These are phyloP conservation scores for Nemania bipapillata DNA, from an alignment of 2,329 filamentous ascomycete genomes.

Conservation along the genomic window DNA sequence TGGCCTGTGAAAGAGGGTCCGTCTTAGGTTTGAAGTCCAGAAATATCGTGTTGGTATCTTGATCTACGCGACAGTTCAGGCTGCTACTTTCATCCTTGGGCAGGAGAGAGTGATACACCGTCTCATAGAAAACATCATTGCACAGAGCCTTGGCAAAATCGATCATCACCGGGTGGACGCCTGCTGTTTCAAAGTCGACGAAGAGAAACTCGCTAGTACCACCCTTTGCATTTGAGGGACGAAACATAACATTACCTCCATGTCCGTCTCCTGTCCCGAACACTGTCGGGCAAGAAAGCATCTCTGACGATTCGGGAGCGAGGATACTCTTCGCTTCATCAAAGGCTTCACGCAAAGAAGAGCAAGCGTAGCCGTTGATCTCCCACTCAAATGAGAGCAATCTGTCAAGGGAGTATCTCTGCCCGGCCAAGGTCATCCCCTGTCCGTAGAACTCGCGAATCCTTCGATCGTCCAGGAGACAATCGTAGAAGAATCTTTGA, in stretches of 20 bases:
- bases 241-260: constrained; percentile 30
- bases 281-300: constrained; percentile 17
- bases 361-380: constrained; percentile 15
- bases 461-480: constrained; percentile 17
- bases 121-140: constrained; percentile 31
- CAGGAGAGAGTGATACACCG: constrained; percentile 2
- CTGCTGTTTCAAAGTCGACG: constrained; percentile 27
- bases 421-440: constrained; percentile 10
- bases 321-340: background rate
- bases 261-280: constrained; percentile 32
- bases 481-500: constrained; percentile 23
- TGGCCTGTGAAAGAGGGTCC: constrained; percentile 27
- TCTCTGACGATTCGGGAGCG: constrained; percentile 2
- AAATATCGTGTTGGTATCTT: constrained; percentile 7
- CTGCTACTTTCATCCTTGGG: background rate
- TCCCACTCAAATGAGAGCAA: constrained; percentile 21
- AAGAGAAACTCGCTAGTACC: constrained; percentile 14
- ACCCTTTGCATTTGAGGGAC: background rate
- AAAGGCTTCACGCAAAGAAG: constrained; percentile 16
- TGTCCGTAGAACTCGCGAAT: constrained; percentile 19
- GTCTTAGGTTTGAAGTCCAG: constrained; percentile 6
- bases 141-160: constrained; percentile 35
- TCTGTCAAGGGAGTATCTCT: constrained; percentile 2
- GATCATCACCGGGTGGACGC: constrained; percentile 32
- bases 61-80: background rate